A percentile compares a stretch with the other conserved stretches of the same genome.
Evolutionary conservation across 23 red algal species (phyloP).

Genomic region (Gracilaria vermiculophylla): DNA sequence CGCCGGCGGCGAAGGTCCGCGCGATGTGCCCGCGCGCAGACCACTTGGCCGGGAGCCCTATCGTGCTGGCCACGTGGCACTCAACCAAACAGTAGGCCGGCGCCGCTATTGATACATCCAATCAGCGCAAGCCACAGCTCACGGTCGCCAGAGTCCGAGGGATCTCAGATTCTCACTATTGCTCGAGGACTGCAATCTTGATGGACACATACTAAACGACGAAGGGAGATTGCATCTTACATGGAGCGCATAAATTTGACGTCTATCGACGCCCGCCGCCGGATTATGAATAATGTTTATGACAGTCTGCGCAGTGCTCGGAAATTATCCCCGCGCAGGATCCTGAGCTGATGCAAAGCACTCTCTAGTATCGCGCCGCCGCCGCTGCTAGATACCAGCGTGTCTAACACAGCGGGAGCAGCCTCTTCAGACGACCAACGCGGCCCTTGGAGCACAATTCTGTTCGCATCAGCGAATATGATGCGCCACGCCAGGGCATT

Average conservation of each 20-base stretch:
- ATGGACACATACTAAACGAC: too few species aligned
- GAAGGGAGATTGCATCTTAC: too few species aligned
- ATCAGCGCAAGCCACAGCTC: not conserved
- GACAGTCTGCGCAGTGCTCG: not conserved
- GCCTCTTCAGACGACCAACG: not conserved
- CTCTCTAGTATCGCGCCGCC: not conserved
- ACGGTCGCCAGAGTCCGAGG: not conserved
- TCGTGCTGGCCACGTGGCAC: not conserved
- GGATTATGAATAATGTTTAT: not conserved
- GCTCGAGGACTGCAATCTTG: too few species aligned
- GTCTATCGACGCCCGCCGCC: too few species aligned
- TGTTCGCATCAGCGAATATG: not conserved
- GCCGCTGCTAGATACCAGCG: not conserved
- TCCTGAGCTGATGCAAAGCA: not conserved
- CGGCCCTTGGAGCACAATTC: conserved; percentile 9
- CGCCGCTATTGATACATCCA: not conserved
- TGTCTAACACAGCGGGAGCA: not conserved
- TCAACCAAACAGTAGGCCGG: not conserved
- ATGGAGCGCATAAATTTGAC: too few species aligned
- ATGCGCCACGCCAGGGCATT: conserved; percentile 5
- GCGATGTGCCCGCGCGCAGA: not conserved
- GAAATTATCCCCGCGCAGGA: not conserved
- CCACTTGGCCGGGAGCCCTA: not conserved
- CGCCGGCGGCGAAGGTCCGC: not conserved
- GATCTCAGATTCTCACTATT: not conserved